These are phyloP conservation scores for Starmerella stellata DNA, from an alignment of 805 yeast genomes.

Conservation along the genomic window DNA sequence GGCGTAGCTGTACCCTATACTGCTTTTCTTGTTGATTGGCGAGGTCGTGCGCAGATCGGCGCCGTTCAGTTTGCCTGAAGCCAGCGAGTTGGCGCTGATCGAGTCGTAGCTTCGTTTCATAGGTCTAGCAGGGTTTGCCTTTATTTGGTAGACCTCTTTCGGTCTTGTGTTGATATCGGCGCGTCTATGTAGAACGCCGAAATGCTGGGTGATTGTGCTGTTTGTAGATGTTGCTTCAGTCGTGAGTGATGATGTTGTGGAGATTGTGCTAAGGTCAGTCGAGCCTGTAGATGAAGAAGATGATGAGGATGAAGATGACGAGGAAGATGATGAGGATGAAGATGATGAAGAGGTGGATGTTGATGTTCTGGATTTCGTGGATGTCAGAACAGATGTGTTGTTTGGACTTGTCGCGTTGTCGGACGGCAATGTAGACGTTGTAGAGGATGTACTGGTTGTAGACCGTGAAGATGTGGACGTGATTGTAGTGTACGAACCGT, in stretches of 20 bases:
- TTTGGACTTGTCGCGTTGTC: not conserved
- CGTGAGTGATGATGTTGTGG: too few relatives aligned
- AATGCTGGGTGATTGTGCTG: too few relatives aligned
- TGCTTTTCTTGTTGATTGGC: conserved; percentile 6
- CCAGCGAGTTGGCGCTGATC: not conserved
- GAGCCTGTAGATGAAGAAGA: not conserved
- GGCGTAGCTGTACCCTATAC: conserved; percentile 16
- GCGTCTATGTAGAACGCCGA: too few relatives aligned
- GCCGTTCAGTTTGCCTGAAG: conserved; percentile 1
- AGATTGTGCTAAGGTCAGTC: not conserved
- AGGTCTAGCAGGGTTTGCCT: not conserved
- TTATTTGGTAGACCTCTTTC: not conserved
- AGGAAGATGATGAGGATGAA: not conserved
- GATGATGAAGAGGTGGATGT: not conserved
- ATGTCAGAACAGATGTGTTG: not conserved
- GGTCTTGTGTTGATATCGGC: too few relatives aligned
- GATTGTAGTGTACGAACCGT: not conserved
- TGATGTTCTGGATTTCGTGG: not conserved
- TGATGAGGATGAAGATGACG: not conserved
- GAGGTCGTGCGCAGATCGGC: conserved; percentile 9
- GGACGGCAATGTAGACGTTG: not conserved
- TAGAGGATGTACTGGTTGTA: not conserved
- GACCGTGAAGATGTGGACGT: not conserved
- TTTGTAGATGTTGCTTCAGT: too few relatives aligned
- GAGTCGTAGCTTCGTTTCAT: not conserved